These are phyloP conservation scores for Brassica cretica DNA, from an alignment of 345 rosid genomes.

Conservation along the genomic window DNA sequence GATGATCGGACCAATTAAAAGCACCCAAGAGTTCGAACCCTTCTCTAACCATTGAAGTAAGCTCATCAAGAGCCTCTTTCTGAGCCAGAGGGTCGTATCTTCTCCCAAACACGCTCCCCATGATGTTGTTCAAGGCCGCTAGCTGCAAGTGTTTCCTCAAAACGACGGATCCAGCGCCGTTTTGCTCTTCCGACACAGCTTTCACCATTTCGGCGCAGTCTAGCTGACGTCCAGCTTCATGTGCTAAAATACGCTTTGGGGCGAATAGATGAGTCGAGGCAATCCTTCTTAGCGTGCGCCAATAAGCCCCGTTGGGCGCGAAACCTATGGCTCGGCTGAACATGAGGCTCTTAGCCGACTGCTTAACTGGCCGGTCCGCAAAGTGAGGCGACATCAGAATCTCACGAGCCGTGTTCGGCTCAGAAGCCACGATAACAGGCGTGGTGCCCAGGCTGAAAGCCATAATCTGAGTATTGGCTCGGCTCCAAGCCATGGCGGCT, in stretches of 20 bases:
- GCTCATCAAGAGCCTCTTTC: conserved; percentile 47
- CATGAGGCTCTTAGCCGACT: conserved; percentile 76
- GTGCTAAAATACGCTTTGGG: conserved; percentile 63
- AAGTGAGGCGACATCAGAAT: conserved; percentile 66
- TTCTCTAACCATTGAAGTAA: conserved; percentile 64
- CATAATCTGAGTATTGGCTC: conserved; percentile 56
- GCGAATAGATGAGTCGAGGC: conserved; percentile 80
- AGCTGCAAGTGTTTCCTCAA: conserved; percentile 69
- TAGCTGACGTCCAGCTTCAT: conserved; percentile 56
- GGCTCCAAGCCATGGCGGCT: conserved; percentile 61
- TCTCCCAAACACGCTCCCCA: conserved; percentile 88
- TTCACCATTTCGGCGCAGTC: conserved; percentile 57
- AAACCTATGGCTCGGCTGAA: conserved; percentile 90
- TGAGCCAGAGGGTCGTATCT: conserved; percentile 45
- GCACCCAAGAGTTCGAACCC: conserved; percentile 87
- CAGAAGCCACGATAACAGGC: conserved; percentile 69
- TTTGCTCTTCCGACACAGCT: conserved; percentile 47
- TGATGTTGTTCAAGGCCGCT: conserved; percentile 75
- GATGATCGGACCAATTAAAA: conserved; percentile 75
- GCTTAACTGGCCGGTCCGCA: conserved; percentile 86
- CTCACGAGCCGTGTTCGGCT: conserved; percentile 68
- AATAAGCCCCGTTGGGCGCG: conserved; percentile 81
- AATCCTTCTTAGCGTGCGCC: conserved; percentile 74
- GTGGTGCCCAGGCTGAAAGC: conserved; percentile 85
- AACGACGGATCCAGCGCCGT: conserved; percentile 42